Base-by-base conservation (phyloP, 2,329 filamentous ascomycete genomes). In the Akanthomyces dipterigenus region DNA sequence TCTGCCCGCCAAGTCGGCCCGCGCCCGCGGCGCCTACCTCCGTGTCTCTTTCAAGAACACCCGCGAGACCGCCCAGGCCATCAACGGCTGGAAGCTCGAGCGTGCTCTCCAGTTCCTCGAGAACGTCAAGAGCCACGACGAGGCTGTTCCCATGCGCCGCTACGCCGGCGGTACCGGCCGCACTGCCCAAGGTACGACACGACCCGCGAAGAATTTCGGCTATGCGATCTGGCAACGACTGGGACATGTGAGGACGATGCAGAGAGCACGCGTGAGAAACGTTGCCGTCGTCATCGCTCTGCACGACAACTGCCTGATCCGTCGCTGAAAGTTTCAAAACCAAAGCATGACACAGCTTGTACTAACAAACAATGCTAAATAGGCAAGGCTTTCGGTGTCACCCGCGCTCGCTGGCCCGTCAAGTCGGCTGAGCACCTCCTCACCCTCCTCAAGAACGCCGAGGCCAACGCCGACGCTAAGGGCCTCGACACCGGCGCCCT, bases 1-100 rank as follows among this genome's bases (percentile, higher is more conserved):
- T 78, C 84, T 89, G 74, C 82, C 88, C 80, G 85, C 88, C 73
- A 97, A 96, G 87, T 96, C 91, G 83, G 95, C 95, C 81, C 91
- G 93, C 84, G 90, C 93, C 77, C 93, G 95, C 82, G 95, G 96
- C 81, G 92, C 93, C 79, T 99, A 98, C 87, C 90, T 99, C 75
- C 92, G 95, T 78, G 93, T 98, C 73, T 96, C 91, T 73, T 99
- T 97, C 91, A 99, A 99, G 89, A 99, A 99, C 89, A 99, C 95
- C 78, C 92, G 95, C 77, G 96, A 99, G 86, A 97, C 93, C 71
- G 95, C 96, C 69, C 95, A 98, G 86, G 93, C 93, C 75, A 96
- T 99, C 88, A 98, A 95, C 83, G 93, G 93, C 82, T 96, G 92
- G 92, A 97, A 97, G 86, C 79, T 98, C 76, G 85, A 91, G 82